Conservation (phyloP, 805 yeast genomes). For the Cyberlindnera euphorbiiphila region DNA sequence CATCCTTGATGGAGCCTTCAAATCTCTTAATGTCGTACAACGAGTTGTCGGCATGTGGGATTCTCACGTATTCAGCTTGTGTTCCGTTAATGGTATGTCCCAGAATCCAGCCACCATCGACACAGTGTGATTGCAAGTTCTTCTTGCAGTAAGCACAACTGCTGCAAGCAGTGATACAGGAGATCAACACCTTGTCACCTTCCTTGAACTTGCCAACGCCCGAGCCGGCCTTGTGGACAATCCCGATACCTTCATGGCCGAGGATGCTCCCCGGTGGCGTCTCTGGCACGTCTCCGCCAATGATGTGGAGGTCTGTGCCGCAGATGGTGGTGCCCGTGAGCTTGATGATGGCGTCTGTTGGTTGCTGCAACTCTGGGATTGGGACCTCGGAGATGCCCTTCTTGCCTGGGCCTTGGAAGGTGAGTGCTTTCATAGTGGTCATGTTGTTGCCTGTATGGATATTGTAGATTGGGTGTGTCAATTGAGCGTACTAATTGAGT, state of each 20-base stretch:
- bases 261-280: conserved; percentile 42
- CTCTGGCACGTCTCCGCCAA: conserved; percentile 58
- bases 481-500: too few species aligned
- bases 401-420: conserved; percentile 41
- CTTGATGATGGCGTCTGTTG: conserved; percentile 56
- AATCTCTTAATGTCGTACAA: conserved; percentile 32
- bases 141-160: conserved; percentile 52
- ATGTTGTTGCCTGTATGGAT: neutral
- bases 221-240: conserved; percentile 46
- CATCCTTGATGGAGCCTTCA: conserved; percentile 37
- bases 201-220: conserved; percentile 44
- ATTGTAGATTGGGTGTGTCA: neutral
- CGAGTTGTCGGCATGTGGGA: conserved; percentile 46
- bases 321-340: conserved; percentile 58
- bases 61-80: conserved; percentile 57
- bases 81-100: conserved; percentile 66
- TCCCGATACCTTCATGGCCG: conserved; percentile 64
- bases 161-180: conserved; percentile 64
- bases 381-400: conserved; percentile 36
- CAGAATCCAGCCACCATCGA: conserved; percentile 48
- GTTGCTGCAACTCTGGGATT: conserved; percentile 40
- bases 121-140: conserved; percentile 59
- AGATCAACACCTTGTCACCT: conserved; percentile 59
- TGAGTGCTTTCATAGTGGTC: conserved; percentile 41
- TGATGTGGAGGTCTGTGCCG: conserved; percentile 61